phyloP scores from a whole-genome alignment of 2,329 filamentous ascomycete genomes.

The Stagonosporopsis rhizophila region DNA sequence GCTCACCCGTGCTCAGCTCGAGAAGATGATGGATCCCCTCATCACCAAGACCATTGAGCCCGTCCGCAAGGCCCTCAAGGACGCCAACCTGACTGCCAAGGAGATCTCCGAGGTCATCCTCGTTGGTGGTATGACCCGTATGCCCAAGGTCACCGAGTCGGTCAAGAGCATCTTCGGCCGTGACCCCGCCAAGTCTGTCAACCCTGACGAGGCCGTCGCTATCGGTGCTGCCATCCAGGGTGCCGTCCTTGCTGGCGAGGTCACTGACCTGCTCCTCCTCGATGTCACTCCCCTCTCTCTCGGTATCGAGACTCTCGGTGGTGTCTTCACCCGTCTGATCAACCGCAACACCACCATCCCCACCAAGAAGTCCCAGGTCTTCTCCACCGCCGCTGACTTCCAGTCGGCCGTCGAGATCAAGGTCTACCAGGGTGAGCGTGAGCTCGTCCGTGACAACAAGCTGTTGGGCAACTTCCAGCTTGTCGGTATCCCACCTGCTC shows the following conservation, averaged over 20 bases:
- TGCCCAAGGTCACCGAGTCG: slow-evolving; percentile 96
- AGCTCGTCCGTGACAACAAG: slow-evolving; percentile 98
- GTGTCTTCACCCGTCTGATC: slow-evolving; percentile 97
- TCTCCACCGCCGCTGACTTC: slow-evolving; percentile 97
- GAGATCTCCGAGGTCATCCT: slow-evolving; percentile 98
- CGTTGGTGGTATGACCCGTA: slow-evolving; percentile 98
- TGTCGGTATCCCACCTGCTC: slow-evolving; percentile 92
- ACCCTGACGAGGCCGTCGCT: slow-evolving; percentile 97
- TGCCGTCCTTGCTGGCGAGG: slow-evolving; percentile 94
- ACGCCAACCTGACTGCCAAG: slow-evolving; percentile 87
- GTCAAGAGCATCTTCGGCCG: slow-evolving; percentile 97
- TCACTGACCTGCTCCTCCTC: slow-evolving; percentile 92
- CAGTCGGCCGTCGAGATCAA: slow-evolving; percentile 99
- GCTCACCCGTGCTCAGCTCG: slow-evolving; percentile 89
- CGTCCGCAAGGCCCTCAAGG: slow-evolving; percentile 95
- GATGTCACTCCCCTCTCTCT: slow-evolving; percentile 96
- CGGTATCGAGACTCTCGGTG: slow-evolving; percentile 97
- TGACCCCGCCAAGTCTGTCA: slow-evolving; percentile 96
- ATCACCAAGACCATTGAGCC: slow-evolving; percentile 88
- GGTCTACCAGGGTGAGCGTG: slow-evolving; percentile 99
- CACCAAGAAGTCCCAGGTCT: slow-evolving; percentile 98
- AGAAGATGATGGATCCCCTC: slow-evolving; percentile 88
- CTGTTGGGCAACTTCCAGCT: slow-evolving; percentile 99
- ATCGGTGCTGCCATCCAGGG: slow-evolving; percentile 98
- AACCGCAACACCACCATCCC: slow-evolving; percentile 99